Evolutionary conservation across 2,329 filamentous ascomycete species (phyloP).

Genomic region (Ophiostoma montium): DNA sequence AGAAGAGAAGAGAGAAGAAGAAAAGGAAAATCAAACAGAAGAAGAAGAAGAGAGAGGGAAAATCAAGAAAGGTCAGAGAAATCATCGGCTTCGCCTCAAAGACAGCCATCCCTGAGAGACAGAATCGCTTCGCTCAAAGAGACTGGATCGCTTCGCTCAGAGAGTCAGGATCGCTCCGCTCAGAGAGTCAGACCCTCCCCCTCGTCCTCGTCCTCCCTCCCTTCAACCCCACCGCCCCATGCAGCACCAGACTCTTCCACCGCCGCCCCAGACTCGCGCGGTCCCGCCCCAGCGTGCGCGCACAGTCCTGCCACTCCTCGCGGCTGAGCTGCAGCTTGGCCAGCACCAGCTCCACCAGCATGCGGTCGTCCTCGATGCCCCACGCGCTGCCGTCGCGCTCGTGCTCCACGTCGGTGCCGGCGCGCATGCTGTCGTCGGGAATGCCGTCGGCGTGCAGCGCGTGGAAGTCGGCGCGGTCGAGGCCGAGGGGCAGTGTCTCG

Average conservation of each 20-base stretch:
- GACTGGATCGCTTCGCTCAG: too few relatives aligned
- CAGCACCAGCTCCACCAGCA: constrained; percentile 52
- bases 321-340: constrained; percentile 52
- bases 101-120: too few relatives aligned
- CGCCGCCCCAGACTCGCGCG: constrained; percentile 38
- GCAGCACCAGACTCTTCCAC: constrained; percentile 48
- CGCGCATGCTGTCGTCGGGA: constrained; percentile 11
- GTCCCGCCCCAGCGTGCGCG: constrained; percentile 47
- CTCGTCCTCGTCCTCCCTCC: constrained; percentile 21
- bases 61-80: not conserved
- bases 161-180: too few relatives aligned
- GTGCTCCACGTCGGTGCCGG: constrained; percentile 26
- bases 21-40: not conserved
- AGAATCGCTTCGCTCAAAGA: too few relatives aligned
- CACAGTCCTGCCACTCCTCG: constrained; percentile 54
- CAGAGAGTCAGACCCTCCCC: not conserved
- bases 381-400: constrained; percentile 36
- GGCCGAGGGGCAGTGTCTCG: constrained; percentile 43
- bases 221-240: constrained; percentile 47
- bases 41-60: not conserved
- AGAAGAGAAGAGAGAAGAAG: not conserved
- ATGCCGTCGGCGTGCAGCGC: constrained; percentile 25
- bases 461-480: constrained; percentile 46
- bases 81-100: not conserved
- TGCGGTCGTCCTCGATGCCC: constrained; percentile 49